Evolutionary conservation across 345 rosid species (phyloP).

Genomic region (Brassica napus): Da-Ae NC_063435.1:16783501-16784000

Average conservation of each 20-base stretch:
- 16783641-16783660: not conserved
- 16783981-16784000: conserved; percentile 57
- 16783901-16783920: conserved; percentile 71
- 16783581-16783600: not conserved
- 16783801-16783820: conserved; percentile 28
- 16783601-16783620: not conserved
- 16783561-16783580: conserved; percentile 2
- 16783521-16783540: conserved; percentile 13
- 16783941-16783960: conserved; percentile 58
- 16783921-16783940: conserved; percentile 63
- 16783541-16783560: not conserved
- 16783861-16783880: conserved; percentile 36
- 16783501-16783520: not conserved
- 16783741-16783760: not conserved
- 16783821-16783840: conserved; percentile 4
- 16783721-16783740: not conserved
- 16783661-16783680: not conserved
- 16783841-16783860: conserved; percentile 14
- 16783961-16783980: conserved; percentile 78
- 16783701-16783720: not conserved
- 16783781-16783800: not conserved
- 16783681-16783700: not conserved
- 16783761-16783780: not conserved
- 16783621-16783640: not conserved
- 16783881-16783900: conserved; percentile 68